These are phyloP conservation scores for Hypoxylon perforatum DNA, from an alignment of 495 filamentous ascomycete species.

Conservation along the genomic window DNA sequence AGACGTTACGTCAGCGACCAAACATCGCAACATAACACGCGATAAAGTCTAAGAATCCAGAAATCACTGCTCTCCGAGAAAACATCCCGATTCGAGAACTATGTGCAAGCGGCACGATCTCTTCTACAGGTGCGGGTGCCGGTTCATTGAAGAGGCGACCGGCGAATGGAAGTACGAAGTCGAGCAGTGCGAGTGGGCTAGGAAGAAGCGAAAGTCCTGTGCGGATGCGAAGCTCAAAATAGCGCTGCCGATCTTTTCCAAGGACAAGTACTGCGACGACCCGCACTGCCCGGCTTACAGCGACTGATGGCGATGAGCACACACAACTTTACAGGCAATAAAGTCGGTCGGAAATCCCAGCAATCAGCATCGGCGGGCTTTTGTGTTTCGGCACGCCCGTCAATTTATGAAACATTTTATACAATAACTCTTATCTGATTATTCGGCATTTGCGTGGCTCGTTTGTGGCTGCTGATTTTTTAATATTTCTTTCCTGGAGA, in stretches of 20 bases:
- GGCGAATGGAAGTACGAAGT: conserved; percentile 35
- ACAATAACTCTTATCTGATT: not conserved
- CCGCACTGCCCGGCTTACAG: conserved; percentile 38
- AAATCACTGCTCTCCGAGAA: not conserved
- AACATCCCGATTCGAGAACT: not conserved
- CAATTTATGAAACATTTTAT: not conserved
- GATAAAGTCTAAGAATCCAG: not conserved
- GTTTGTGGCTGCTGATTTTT: not conserved
- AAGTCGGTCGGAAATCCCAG: not conserved
- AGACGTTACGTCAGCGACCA: not conserved
- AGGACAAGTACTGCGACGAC: conserved; percentile 34
- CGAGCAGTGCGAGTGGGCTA: conserved; percentile 27
- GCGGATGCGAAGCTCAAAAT: conserved; percentile 23
- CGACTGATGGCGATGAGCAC: conserved; percentile 3
- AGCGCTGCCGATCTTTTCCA: conserved; percentile 40
- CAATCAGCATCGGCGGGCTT: not conserved
- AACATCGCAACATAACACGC: not conserved
- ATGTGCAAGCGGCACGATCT: conserved; percentile 38
- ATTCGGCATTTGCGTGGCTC: conserved; percentile 14
- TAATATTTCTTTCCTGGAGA: too few relatives aligned
- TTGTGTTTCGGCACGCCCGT: conserved; percentile 11
- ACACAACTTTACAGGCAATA: too few relatives aligned
- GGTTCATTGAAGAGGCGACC: conserved; percentile 29
- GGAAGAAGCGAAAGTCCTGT: conserved; percentile 22
- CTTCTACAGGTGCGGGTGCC: conserved; percentile 36